Base-by-base conservation (phyloP, 2,329 filamentous ascomycete genomes). In the Aspergillus aculeatinus region DNA sequence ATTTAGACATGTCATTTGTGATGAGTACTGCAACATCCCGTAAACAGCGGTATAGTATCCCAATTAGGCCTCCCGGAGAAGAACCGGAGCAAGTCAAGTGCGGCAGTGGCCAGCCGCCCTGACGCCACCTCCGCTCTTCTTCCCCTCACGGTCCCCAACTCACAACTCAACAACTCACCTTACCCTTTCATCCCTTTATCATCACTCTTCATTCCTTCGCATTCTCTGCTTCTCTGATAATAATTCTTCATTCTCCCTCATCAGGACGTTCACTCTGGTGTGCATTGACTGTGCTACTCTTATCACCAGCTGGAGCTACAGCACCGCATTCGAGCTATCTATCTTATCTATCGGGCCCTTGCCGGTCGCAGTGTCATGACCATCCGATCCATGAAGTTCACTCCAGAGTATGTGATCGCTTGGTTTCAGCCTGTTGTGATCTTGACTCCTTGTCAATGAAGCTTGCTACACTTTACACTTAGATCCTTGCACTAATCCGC, bases 361-460 rank as follows among this genome's bases (percentile, higher is more conserved):
- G 16, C 19, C 31, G 50, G 52, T 29, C 55, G 47, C 64, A 59
- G 60, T 67, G 72, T 65, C 59, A 78, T 79, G 76, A 73, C 75
- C 56, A 75, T 78, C 62, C 73, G 74, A 58, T 66, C 71, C 33
- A 72, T 76, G 67, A 76, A 76, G 64, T 78, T 79, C 62, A 78
- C 75, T 27, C 76, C 76, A 53, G 73, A 79, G 76, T 79, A 72
- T 68, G 71, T 66, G 1, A 25, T 21, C 3, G 29, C 25, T 44
- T 23, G 27, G 23, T 23, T 23, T 23, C 23, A 23, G 23, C 23
- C 23, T 23, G 23, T 23, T 23, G 23, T 23, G 23, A 23, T 23
- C 23, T 23, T 3, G 23, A 2, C 23, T 23, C 39, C 2, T 42
- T 5, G 39, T 16, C 39, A 9, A 4, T 44, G 14, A 44, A 16